Evolutionary conservation across 73 alveolate genomes (phyloP), one percentile per base, ranked within the genome.

Genomic region (Uronychia setigera): DNA sequence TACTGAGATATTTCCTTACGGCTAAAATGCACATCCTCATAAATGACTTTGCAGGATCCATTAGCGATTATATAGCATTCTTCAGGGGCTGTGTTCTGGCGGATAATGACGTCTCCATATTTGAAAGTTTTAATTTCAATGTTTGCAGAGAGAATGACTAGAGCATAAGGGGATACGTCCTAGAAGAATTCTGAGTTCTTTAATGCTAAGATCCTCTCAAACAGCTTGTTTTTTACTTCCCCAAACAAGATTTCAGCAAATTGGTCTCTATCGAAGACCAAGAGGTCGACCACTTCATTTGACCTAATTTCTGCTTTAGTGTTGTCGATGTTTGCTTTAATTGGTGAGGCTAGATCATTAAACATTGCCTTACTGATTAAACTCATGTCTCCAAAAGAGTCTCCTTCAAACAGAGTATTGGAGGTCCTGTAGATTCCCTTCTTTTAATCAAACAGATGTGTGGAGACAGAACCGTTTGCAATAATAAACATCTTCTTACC

Each of bases 171-270:
- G 1, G 91, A 85, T 13, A 85, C 35, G 59, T 81, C 77, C 31
- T 85, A 85, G 31, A 85, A 85, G 79, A 85, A 85, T 77, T 85
- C 91, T 34, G 91, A 85, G 59, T 78, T 85, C 59, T 78, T 85
- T 1, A 85, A 46, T 25, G 91, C 81, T 30, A 77, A 34, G 14
- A 85, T 85, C 76, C 77, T 76, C 58, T 85, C 85, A 85, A 31
- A 85, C 19, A 85, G 76, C 0, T 83, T 57, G 30, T 77, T 84
- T 35, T 77, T 85, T 81, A 85, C 77, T 29, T 85, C 91, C 67
- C 79, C 57, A 79, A 85, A 85, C 27, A 85, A 59, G 14, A 85
- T 84, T 35, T 76, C 67, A 1, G 86, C 57, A 32, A 85, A 85
- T 29, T 76, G 35, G 29, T 30, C 77, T 31, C 86, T 76, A 57